Percentiles rank a stretch among this genome's conserved stretches.
Evolutionary conservation across 768 basidiomycete species (phyloP).

Genomic region (Boletus subparvulus): DNA sequence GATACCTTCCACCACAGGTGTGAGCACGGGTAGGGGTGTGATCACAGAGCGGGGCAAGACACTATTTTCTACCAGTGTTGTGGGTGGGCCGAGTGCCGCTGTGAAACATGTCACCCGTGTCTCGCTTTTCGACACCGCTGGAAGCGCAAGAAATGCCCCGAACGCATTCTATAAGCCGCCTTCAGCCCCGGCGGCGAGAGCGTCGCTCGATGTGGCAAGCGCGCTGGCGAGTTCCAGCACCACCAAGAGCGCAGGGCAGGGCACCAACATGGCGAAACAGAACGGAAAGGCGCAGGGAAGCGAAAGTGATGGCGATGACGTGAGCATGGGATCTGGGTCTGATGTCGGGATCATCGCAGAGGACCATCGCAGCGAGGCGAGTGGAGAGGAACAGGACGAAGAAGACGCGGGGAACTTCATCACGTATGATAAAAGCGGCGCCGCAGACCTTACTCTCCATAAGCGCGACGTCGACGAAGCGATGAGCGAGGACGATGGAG

Average conservation of each 20-base stretch:
- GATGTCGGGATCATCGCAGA: constrained; percentile 17
- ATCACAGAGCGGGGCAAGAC: constrained; percentile 18
- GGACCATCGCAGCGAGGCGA: background rate
- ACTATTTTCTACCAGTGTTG: constrained; percentile 9
- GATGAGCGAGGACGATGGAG: constrained; percentile 6
- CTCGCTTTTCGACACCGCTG: constrained; percentile 42
- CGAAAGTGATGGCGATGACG: constrained; percentile 14
- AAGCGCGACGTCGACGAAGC: constrained; percentile 5
- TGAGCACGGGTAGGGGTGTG: constrained; percentile 1
- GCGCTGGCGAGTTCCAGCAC: background rate
- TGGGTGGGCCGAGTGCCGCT: background rate
- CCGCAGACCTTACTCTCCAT: constrained; percentile 20
- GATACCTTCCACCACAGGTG: constrained; percentile 8
- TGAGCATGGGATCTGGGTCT: constrained; percentile 20
- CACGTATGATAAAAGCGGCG: constrained; percentile 17
- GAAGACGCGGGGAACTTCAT: constrained; percentile 18
- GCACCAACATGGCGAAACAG: background rate
- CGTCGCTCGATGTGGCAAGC: constrained; percentile 1
- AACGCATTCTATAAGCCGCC: constrained; percentile 72
- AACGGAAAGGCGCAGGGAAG: constrained; percentile 5
- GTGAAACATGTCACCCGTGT: constrained; percentile 12
- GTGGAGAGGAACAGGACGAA: constrained; percentile 1
- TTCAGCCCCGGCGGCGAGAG: constrained; percentile 5
- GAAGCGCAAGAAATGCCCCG: constrained; percentile 50
- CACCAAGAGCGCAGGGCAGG: background rate